Percentiles rank a stretch among this genome's conserved stretches.
phyloP scores from a whole-genome alignment of 805 yeast genomes.

The Saturnispora kantuleensis region DNA sequence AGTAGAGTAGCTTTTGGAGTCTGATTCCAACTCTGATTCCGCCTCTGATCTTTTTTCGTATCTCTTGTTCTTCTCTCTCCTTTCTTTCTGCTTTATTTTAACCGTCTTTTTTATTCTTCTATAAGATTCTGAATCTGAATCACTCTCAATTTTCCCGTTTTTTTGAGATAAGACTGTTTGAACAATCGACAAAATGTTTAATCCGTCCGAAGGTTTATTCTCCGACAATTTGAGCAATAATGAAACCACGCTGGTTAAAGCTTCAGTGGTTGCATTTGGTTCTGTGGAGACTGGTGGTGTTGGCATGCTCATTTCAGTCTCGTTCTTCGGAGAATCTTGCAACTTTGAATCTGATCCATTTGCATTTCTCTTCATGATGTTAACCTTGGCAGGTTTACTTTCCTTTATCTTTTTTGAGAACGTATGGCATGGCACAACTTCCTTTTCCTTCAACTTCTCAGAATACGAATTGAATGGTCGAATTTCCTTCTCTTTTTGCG shows the following conservation, averaged over 20 bases:
- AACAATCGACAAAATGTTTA: neutral
- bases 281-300: neutral
- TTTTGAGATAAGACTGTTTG: neutral
- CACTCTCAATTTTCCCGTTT: neutral
- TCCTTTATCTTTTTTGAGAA: too few relatives aligned
- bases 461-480: too few relatives aligned
- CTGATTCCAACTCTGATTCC: too few relatives aligned
- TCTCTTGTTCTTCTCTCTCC: neutral
- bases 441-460: too few relatives aligned
- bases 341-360: too few relatives aligned
- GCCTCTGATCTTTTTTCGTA: neutral
- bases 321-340: too few relatives aligned
- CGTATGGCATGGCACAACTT: too few relatives aligned
- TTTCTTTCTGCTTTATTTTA: neutral
- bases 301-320: neutral
- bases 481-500: too few relatives aligned
- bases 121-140: neutral
- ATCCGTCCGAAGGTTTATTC: neutral
- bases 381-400: too few relatives aligned
- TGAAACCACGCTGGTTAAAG: neutral
- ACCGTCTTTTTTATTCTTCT: neutral
- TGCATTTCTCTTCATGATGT: too few relatives aligned
- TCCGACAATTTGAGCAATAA: neutral
- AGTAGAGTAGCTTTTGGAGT: neutral
- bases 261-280: neutral